Percentiles rank a stretch among this genome's conserved stretches.
Conservation (phyloP, 371 early-diverging fungal genomes). For the Lichtheimia hyalospora region DNA sequence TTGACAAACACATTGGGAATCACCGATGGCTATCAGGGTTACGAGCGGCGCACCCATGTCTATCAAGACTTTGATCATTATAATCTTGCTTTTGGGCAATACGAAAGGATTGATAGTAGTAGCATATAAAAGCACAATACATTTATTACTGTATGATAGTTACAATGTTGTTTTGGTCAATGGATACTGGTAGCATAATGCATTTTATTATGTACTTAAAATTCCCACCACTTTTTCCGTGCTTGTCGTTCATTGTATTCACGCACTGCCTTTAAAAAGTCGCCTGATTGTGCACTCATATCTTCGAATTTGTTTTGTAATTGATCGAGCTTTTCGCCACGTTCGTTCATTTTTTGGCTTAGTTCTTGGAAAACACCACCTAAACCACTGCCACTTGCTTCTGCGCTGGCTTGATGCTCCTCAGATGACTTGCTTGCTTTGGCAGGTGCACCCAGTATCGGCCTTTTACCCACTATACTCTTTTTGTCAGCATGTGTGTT, state of each 20-base stretch:
- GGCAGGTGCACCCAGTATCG: background rate
- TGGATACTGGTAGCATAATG: background rate
- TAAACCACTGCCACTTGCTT: constrained; percentile 13
- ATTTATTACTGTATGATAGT: too few species aligned
- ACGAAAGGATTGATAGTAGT: too few species aligned
- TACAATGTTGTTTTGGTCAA: too few species aligned
- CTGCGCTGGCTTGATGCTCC: background rate
- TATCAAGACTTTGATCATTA: too few species aligned
- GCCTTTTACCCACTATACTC: background rate
- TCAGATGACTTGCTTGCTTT: background rate
- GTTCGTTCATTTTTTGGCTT: constrained; percentile 51
- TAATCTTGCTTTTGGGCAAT: too few species aligned
- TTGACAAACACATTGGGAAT: too few species aligned
- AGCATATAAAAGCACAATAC: too few species aligned
- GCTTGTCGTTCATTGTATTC: constrained; percentile 60
- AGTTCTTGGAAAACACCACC: constrained; percentile 49
- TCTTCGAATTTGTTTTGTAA: constrained; percentile 54
- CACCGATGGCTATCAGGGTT: too few species aligned
- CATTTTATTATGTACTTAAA: too few species aligned
- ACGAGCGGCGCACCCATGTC: too few species aligned
- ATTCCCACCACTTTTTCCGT: constrained; percentile 31
- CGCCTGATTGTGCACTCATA: constrained; percentile 50
- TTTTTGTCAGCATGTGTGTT: too few species aligned
- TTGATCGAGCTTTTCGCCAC: constrained; percentile 51
- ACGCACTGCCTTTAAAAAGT: constrained; percentile 52